A percentile compares a stretch with the other conserved stretches of the same genome.
These are phyloP conservation scores for Cyclotella cryptica DNA, from an alignment of 108 stramenopile genomes.

Conservation along the genomic window DNA sequence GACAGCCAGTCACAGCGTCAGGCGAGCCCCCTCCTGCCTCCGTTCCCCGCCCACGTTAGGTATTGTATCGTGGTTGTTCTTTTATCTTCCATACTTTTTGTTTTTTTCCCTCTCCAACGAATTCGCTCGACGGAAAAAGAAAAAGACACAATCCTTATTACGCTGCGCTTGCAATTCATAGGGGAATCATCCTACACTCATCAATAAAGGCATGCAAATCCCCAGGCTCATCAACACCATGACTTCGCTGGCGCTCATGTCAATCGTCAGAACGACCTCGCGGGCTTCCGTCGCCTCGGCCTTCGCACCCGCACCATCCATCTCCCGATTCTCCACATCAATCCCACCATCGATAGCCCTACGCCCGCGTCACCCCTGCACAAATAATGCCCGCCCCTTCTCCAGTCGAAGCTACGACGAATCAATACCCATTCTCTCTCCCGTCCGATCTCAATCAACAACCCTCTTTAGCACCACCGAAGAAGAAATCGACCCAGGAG, in stretches of 20 bases:
- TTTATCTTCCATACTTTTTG: too few species aligned
- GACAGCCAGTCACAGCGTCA: too few species aligned
- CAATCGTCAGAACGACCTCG: constrained; percentile 6
- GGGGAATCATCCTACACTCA: too few species aligned
- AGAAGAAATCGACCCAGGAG: constrained; percentile 88
- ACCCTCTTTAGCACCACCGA: constrained; percentile 38
- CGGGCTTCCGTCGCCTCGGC: constrained; percentile 11
- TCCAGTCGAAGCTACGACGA: background rate
- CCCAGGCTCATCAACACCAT: background rate
- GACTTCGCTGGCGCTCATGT: constrained; percentile 9
- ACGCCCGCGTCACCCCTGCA: too few species aligned
- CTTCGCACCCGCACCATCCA: constrained; percentile 14
- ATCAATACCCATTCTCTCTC: background rate
- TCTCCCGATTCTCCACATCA: background rate
- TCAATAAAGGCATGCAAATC: constrained; percentile 2
- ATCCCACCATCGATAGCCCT: background rate
- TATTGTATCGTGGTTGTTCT: too few species aligned
- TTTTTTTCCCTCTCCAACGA: too few species aligned
- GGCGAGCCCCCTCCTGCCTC: too few species aligned
- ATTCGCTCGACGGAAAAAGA: too few species aligned
- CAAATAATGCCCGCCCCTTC: background rate
- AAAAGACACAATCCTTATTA: too few species aligned
- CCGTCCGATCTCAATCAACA: constrained; percentile 1
- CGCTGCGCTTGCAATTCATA: too few species aligned
- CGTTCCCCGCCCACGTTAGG: too few species aligned